phyloP scores from a whole-genome alignment of 1,284 basidiomycete species.

The Rhodotorula sp. region DNA sequence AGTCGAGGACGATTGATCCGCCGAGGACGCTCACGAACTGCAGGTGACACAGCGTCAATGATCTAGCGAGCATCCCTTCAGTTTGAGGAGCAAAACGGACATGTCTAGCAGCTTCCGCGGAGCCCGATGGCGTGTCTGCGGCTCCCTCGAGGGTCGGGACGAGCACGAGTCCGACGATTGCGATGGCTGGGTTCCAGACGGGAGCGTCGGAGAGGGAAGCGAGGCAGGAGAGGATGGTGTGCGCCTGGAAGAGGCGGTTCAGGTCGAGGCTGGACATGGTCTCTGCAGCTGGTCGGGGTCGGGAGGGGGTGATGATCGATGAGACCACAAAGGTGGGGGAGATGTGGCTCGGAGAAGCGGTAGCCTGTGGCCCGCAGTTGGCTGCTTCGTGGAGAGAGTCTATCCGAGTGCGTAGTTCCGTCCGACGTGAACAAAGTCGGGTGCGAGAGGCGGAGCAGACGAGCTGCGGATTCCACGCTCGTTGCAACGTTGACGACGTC shows the following conservation, averaged over 20 bases:
- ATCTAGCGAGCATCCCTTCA: too few relatives aligned
- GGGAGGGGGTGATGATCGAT: constrained; percentile 18
- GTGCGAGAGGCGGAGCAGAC: too few relatives aligned
- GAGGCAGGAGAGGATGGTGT: constrained; percentile 23
- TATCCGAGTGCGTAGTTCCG: too few relatives aligned
- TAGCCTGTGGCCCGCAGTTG: too few relatives aligned
- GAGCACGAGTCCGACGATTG: constrained; percentile 31
- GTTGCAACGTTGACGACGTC: too few relatives aligned
- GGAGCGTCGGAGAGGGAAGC: constrained; percentile 26
- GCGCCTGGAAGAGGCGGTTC: constrained; percentile 11
- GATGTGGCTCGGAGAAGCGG: not conserved
- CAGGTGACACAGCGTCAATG: not conserved
- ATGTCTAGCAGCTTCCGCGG: constrained; percentile 7
- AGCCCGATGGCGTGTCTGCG: not conserved
- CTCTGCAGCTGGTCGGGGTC: not conserved
- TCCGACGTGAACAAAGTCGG: too few relatives aligned
- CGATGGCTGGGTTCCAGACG: constrained; percentile 31
- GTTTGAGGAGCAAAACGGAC: constrained; percentile 2
- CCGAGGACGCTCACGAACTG: constrained; percentile 28
- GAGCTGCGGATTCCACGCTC: too few relatives aligned
- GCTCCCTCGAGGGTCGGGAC: constrained; percentile 6
- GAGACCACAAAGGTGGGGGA: not conserved
- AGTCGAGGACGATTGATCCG: constrained; percentile 25
- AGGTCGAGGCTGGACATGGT: constrained; percentile 10
- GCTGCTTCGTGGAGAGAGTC: too few relatives aligned